These are phyloP conservation scores for Malbranchea cinnamomea DNA, from an alignment of 2,329 filamentous ascomycete genomes.

Conservation along the genomic window DNA sequence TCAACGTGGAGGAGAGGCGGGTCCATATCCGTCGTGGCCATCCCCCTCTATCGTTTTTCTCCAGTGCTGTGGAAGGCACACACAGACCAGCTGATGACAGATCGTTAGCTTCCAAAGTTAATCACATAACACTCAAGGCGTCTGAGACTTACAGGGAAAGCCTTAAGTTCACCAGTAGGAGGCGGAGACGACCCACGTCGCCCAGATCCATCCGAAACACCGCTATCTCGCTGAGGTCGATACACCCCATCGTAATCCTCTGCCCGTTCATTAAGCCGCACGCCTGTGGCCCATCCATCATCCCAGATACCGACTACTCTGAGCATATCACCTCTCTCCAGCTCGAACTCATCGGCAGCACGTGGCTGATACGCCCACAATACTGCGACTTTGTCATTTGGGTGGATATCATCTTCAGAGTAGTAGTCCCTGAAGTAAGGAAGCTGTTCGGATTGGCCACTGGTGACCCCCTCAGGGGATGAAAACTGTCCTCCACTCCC, in stretches of 20 bases:
- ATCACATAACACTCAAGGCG: neutral
- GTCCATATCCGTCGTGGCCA: conserved; percentile 7
- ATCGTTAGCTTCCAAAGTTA: conserved; percentile 1
- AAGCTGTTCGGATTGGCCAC: conserved; percentile 87
- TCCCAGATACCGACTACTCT: conserved; percentile 99
- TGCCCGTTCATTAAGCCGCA: conserved; percentile 65
- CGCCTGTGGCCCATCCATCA: conserved; percentile 93
- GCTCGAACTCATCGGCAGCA: conserved; percentile 78
- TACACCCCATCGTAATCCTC: conserved; percentile 76
- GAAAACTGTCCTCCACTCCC: conserved; percentile 58
- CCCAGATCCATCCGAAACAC: conserved; percentile 68
- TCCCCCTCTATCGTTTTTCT: conserved; percentile 92
- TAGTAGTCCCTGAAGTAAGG: conserved; percentile 99
- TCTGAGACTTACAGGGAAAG: conserved; percentile 50
- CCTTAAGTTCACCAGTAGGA: conserved; percentile 75
- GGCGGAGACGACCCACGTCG: conserved; percentile 46
- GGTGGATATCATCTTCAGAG: conserved; percentile 88
- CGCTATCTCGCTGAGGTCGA: conserved; percentile 76
- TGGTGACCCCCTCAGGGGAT: conserved; percentile 67
- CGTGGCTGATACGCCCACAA: conserved; percentile 96
- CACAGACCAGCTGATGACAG: conserved; percentile 54
- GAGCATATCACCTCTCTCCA: conserved; percentile 94
- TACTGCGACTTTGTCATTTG: conserved; percentile 75
- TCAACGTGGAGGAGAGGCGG: conserved; percentile 13
- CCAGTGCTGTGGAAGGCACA: conserved; percentile 92